Evolutionary conservation across 2,329 filamentous ascomycete species (phyloP), one percentile per base, ranked within the genome.

Genomic region (Pestalotiopsis sp.): DNA sequence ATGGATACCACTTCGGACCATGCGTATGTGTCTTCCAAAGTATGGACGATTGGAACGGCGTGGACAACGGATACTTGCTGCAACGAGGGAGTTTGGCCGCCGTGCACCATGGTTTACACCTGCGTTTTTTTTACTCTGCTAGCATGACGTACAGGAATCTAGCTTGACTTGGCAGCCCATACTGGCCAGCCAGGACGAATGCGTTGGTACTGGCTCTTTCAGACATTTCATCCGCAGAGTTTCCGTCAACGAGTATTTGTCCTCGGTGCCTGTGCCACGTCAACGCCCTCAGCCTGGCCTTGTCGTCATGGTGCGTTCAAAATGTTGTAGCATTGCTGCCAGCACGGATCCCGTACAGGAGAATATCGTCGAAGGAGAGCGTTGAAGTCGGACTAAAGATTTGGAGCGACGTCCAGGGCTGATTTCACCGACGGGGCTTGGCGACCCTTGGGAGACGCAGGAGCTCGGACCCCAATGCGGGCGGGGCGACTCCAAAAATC

Each of bases 371-470:
- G 14, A n/a, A n/a, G 45, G 45, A 52, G 14, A 59, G 57, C 57
- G 57, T 27, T 59, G 57, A 59, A 59, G 57, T 59, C 57, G 25
- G 57, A 59, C 57, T 59, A 59, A 59, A 36, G 57, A 36, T 59
- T 20, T 17, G 23, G 52, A 59, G 45, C 57, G 23, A 36, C 57
- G 57, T 59, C 17, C 57, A 36, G 23, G 57, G 60, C 60, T 36
- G 60, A 63, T 36, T 45, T 23, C 38, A 41, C 60, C 60, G 38
- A 63, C 36, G 31, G 17, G 60, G 27, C 31, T 63, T 45, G 60
- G 60, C 57, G 57, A 31, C 57, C 25, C 57, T 31, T 14, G 31
- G 20, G 14, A 36, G 31, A 36, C 25, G 7, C 17, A n/a, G 11
- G 14, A 60, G 45, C 45, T 52, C 45, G 45, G 45, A 52, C 45